phyloP scores from a whole-genome alignment of 192 early-diverging fungal genomes.

The Backusella tuberculispora region DNA sequence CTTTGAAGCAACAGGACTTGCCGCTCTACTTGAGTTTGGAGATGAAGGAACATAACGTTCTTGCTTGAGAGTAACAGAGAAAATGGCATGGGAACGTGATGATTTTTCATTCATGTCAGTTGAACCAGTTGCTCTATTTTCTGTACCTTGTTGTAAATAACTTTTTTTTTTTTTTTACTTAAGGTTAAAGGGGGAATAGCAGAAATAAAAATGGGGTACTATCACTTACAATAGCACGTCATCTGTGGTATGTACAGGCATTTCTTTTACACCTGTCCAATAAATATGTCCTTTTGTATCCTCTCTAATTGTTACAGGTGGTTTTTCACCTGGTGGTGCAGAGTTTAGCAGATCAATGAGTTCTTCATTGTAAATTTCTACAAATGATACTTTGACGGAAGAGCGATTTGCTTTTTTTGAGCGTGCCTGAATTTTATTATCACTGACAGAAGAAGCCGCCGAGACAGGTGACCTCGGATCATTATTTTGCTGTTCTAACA shows the following conservation, averaged over 20 bases:
- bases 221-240: conserved; percentile 69
- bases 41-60: conserved; percentile 55
- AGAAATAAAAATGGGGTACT: background rate
- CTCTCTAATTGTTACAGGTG: conserved; percentile 75
- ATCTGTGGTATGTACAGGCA: conserved; percentile 67
- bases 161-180: conserved; percentile 17
- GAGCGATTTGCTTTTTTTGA: conserved; percentile 33
- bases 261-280: conserved; percentile 84
- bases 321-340: conserved; percentile 54
- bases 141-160: conserved; percentile 70
- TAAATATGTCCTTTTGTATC: conserved; percentile 89
- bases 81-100: conserved; percentile 97
- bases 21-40: conserved; percentile 28
- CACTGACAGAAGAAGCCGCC: background rate
- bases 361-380: conserved; percentile 98
- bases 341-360: conserved; percentile 87
- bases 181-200: background rate
- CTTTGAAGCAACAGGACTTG: conserved; percentile 27
- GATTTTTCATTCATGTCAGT: conserved; percentile 98
- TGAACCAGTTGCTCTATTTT: conserved; percentile 85
- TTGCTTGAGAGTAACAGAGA: conserved; percentile 87
- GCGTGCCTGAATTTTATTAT: conserved; percentile 9
- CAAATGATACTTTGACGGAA: conserved; percentile 79
- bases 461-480: conserved; percentile 8
- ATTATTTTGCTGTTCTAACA: conserved; percentile 23